phyloP scores from a whole-genome alignment of 768 basidiomycete genomes.

The Galerina sulciceps region DNA sequence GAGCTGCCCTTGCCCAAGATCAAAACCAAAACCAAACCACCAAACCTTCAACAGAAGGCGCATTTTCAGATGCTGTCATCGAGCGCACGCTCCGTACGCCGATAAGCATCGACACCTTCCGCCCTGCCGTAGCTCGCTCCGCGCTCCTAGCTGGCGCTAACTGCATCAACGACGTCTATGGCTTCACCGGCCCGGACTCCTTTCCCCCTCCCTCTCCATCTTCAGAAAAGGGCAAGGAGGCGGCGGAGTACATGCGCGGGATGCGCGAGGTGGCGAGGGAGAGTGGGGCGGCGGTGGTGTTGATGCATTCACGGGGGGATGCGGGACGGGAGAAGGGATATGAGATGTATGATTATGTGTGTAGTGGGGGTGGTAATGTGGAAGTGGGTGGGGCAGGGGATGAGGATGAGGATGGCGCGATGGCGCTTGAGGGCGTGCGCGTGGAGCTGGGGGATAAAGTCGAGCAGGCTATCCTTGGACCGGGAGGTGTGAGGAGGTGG shows the following conservation, averaged over 20 bases:
- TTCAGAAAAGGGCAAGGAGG: conserved; percentile 30
- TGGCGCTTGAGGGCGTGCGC: conserved; percentile 69
- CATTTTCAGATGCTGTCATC: conserved; percentile 20
- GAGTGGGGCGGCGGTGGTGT: conserved; percentile 75
- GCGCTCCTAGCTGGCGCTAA: conserved; percentile 85
- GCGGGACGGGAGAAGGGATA: conserved; percentile 78
- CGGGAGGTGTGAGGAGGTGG: conserved; percentile 83
- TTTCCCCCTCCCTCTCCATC: conserved; percentile 24
- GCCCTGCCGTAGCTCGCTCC: conserved; percentile 75
- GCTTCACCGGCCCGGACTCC: conserved; percentile 68
- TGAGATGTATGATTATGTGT: conserved; percentile 44
- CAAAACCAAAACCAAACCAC: background rate
- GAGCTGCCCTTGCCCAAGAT: background rate
- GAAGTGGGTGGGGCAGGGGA: background rate
- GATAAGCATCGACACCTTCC: conserved; percentile 89
- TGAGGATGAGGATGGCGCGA: conserved; percentile 33
- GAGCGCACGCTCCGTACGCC: conserved; percentile 36
- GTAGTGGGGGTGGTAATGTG: background rate
- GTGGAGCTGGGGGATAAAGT: conserved; percentile 75
- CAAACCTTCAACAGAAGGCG: background rate
- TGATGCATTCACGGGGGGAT: conserved; percentile 95
- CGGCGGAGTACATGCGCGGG: conserved; percentile 45
- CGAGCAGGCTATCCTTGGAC: conserved; percentile 62
- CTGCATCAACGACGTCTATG: conserved; percentile 93
- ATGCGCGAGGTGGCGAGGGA: conserved; percentile 73